Evolutionary conservation across 345 rosid genomes (phyloP).

Genomic region (Linum trigynum): DNA sequence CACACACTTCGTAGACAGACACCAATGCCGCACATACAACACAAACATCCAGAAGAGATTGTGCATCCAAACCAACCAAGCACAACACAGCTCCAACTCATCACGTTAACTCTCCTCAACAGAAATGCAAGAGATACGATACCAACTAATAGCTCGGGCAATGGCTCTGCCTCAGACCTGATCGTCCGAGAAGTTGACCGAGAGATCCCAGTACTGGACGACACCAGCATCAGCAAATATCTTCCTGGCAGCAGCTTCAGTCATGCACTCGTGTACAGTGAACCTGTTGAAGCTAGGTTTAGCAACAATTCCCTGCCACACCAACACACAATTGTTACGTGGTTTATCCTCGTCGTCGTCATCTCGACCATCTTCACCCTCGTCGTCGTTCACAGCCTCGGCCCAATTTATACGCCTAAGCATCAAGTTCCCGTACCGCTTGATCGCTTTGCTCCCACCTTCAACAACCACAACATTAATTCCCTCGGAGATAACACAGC

Average conservation of each 20-base stretch:
- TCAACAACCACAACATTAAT: constrained; percentile 76
- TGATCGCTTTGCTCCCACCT: constrained; percentile 82
- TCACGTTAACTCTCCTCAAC: not conserved
- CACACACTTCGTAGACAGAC: not conserved
- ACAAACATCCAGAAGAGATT: constrained; percentile 5
- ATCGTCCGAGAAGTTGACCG: constrained; percentile 59
- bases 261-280: constrained; percentile 62
- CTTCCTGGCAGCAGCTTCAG: constrained; percentile 71
- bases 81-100: not conserved
- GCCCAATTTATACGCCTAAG: constrained; percentile 82
- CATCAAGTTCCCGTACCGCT: constrained; percentile 89
- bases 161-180: constrained; percentile 18
- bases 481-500: constrained; percentile 64
- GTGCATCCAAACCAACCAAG: not conserved
- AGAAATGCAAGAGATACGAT: not conserved
- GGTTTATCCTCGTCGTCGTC: constrained; percentile 38
- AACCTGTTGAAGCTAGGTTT: constrained; percentile 63
- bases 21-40: not conserved
- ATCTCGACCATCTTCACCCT: constrained; percentile 36
- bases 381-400: constrained; percentile 57
- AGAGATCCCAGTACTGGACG: constrained; percentile 85
- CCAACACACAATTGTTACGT: constrained; percentile 57
- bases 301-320: constrained; percentile 82
- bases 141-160: not conserved
- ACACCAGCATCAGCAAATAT: constrained; percentile 71